Evolutionary conservation across 176 grass and related monocot genomes (phyloP).

Genomic region (Paspalum notatum): DNA sequence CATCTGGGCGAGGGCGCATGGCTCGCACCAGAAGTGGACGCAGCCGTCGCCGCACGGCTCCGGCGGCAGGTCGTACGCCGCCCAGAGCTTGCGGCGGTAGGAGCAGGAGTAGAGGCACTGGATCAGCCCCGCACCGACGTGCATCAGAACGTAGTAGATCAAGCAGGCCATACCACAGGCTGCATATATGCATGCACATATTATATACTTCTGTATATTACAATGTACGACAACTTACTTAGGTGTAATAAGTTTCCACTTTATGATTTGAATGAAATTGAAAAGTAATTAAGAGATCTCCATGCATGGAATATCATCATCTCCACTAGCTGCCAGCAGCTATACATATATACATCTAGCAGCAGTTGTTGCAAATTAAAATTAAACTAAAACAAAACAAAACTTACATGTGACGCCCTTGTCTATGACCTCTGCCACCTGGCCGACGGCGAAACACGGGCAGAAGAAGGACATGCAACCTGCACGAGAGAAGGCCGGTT

Average conservation of each 20-base stretch:
- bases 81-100: conserved; percentile 56
- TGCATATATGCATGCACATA: not conserved
- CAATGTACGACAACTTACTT: no score
- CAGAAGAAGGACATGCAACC: conserved; percentile 14
- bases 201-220: no score
- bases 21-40: conserved; percentile 56
- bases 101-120: conserved; percentile 40
- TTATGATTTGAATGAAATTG: no score
- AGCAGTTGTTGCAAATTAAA: no score
- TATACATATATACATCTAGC: no score
- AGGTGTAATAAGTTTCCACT: no score
- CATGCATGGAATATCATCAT: no score
- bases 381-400: not conserved
- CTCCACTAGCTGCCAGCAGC: no score
- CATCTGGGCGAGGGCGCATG: conserved; percentile 56
- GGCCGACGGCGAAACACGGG: conserved; percentile 22
- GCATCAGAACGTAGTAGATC: not conserved
- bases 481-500: not conserved
- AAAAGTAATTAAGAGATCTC: no score
- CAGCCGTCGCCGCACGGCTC: conserved; percentile 46
- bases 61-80: conserved; percentile 49
- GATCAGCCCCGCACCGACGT: not conserved
- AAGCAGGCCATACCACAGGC: not conserved
- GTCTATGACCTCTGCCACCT: conserved; percentile 23
- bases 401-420: conserved; percentile 19